Conservation (phyloP, 2,329 filamentous ascomycete species). For the Cladosporium cucumerinum region DNA sequence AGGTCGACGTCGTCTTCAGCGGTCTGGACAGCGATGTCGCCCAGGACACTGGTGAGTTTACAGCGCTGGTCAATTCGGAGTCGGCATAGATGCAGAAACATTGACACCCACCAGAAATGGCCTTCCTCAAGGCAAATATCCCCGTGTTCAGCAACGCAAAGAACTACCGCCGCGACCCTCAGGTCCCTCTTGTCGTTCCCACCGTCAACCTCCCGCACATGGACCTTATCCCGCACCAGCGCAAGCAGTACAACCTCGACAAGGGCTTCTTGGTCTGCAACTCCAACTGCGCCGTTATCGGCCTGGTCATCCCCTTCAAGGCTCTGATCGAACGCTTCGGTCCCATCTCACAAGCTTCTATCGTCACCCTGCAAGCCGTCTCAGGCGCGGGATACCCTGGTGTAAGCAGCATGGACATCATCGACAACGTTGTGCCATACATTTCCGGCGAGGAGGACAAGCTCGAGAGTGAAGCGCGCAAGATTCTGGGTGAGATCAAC, state of each 20-base stretch:
- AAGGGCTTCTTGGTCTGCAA: conserved; percentile 96
- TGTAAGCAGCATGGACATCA: conserved; percentile 88
- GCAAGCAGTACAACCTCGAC: conserved; percentile 65
- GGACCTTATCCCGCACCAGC: conserved; percentile 84
- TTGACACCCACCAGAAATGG: conserved; percentile 62
- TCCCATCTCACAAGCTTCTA: conserved; percentile 69
- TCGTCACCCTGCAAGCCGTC: conserved; percentile 93
- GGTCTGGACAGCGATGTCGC: conserved; percentile 91
- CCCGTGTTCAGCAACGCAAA: conserved; percentile 97
- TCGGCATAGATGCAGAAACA: not conserved
- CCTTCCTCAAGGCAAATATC: conserved; percentile 82
- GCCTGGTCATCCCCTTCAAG: conserved; percentile 90
- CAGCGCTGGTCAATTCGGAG: not conserved
- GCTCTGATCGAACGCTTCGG: conserved; percentile 85
- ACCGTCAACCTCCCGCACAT: conserved; percentile 90
- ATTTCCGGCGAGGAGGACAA: conserved; percentile 96
- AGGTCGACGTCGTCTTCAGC: conserved; percentile 82
- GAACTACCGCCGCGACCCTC: conserved; percentile 87
- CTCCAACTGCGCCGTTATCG: conserved; percentile 96
- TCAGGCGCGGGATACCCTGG: conserved; percentile 89
- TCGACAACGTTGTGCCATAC: conserved; percentile 94
- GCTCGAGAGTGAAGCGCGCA: conserved; percentile 88
- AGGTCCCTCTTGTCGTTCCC: conserved; percentile 89
- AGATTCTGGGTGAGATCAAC: conserved; percentile 81
- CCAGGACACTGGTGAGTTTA: conserved; percentile 72